Evolutionary conservation across 1,284 basidiomycete species (phyloP).

Genomic region (Melanopsichium pennsylvanicum): DNA sequence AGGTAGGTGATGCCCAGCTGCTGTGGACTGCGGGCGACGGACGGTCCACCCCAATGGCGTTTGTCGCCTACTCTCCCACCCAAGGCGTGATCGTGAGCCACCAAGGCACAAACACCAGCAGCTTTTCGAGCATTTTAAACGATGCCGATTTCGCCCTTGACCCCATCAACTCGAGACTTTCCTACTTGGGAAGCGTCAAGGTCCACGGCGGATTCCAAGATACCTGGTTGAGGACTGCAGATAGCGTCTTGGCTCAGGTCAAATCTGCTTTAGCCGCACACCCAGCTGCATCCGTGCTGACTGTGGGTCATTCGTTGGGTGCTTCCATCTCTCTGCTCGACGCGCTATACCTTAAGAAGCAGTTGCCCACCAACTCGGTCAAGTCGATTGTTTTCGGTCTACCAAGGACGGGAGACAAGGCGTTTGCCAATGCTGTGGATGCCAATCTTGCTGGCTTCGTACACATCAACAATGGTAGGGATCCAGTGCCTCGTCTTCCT

Average conservation of each 20-base stretch:
- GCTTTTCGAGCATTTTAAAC: slow-evolving; percentile 41
- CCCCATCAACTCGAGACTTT: slow-evolving; percentile 34
- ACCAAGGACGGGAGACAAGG: slow-evolving; percentile 49
- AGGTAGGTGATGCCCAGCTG: slow-evolving; percentile 43
- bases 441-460: slow-evolving; percentile 39
- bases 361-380: slow-evolving; percentile 27
- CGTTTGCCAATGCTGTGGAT: slow-evolving; percentile 51
- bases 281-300: slow-evolving; percentile 35
- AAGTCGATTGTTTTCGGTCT: slow-evolving; percentile 49
- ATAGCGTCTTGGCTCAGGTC: slow-evolving; percentile 40
- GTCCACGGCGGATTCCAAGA: slow-evolving; percentile 58
- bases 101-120: slow-evolving; percentile 53
- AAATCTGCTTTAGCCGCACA: slow-evolving; percentile 35
- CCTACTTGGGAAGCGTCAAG: slow-evolving; percentile 33
- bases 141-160: slow-evolving; percentile 41
- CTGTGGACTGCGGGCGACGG: slow-evolving; percentile 54
- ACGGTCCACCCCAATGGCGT: slow-evolving; percentile 31
- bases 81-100: slow-evolving; percentile 51
- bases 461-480: slow-evolving; percentile 50
- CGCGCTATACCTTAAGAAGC: slow-evolving; percentile 45
- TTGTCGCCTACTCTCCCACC: slow-evolving; percentile 46
- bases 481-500: slow-evolving; percentile 51
- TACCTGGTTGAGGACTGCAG: slow-evolving; percentile 47
- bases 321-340: slow-evolving; percentile 52
- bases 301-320: slow-evolving; percentile 58